Percentiles rank a stretch among this genome's conserved stretches.
These are phyloP conservation scores for Solanum aculeatissimum DNA, from an alignment of 305 asterid genomes.

Conservation along the genomic window DNA sequence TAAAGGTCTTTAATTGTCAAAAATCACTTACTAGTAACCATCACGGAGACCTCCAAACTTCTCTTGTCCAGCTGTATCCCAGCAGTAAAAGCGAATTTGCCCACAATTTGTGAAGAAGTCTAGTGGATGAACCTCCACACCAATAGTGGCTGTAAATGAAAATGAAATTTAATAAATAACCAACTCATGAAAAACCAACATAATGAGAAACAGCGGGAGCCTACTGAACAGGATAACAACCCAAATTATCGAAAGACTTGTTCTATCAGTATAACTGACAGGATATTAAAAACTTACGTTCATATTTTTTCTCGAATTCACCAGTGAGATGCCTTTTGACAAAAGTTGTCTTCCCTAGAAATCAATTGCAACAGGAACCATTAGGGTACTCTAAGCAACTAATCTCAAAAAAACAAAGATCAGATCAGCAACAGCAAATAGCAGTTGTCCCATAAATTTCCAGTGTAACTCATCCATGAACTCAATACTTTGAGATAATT, in stretches of 20 bases:
- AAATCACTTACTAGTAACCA: constrained; percentile 7
- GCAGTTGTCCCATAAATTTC: too few species aligned
- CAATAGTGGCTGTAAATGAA: constrained; percentile 44
- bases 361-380: neutral
- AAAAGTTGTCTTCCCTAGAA: constrained; percentile 70
- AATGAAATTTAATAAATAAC: neutral
- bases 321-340: constrained; percentile 86
- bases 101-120: constrained; percentile 57
- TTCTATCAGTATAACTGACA: constrained; percentile 5
- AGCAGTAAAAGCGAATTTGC: constrained; percentile 63
- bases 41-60: constrained; percentile 75
- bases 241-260: neutral
- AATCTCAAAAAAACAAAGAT: neutral
- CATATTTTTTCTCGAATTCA: constrained; percentile 89
- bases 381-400: neutral
- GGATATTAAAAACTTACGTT: constrained; percentile 34
- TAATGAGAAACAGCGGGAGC: neutral
- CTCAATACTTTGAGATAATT: too few species aligned
- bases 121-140: constrained; percentile 65
- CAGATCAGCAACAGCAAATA: neutral
- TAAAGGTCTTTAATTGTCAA: too few species aligned
- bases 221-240: neutral
- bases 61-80: constrained; percentile 93
- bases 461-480: too few species aligned
- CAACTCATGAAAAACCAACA: neutral